Evolutionary conservation across 2,329 filamentous ascomycete genomes (phyloP).

Genomic region (Emericellopsis atlantica): DNA sequence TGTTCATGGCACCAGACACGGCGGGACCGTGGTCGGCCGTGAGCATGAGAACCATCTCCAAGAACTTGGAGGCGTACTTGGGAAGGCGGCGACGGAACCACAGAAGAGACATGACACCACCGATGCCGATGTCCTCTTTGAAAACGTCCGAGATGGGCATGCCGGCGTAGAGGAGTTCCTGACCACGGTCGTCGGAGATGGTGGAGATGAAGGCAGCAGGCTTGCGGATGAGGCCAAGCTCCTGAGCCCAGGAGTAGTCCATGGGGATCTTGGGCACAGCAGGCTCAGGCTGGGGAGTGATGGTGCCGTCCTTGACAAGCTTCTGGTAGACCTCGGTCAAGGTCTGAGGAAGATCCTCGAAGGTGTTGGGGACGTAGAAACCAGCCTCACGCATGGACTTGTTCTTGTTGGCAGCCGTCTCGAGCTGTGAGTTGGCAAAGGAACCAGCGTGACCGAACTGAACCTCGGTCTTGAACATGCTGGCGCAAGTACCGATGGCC

Average conservation of each 20-base stretch:
- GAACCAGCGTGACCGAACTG: conserved; percentile 98
- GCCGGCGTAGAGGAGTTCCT: conserved; percentile 95
- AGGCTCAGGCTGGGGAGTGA: conserved; percentile 79
- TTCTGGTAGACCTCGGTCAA: conserved; percentile 79
- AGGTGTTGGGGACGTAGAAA: conserved; percentile 88
- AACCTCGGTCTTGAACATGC: conserved; percentile 99
- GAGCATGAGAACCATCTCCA: conserved; percentile 99
- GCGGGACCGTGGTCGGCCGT: conserved; percentile 98
- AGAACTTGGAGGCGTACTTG: conserved; percentile 92
- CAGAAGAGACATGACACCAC: conserved; percentile 98
- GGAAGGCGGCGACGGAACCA: conserved; percentile 99
- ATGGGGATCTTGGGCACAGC: conserved; percentile 97
- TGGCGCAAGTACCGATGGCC: conserved; percentile 98
- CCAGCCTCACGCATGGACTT: conserved; percentile 90
- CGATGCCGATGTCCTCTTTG: conserved; percentile 96
- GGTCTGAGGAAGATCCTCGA: conserved; percentile 78
- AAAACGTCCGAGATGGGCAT: conserved; percentile 99
- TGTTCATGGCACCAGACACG: conserved; percentile 99
- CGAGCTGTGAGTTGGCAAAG: conserved; percentile 97
- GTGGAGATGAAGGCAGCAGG: conserved; percentile 99
- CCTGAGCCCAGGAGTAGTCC: conserved; percentile 99
- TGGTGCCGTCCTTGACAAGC: conserved; percentile 72
- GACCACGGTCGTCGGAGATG: conserved; percentile 98
- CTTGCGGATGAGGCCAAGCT: conserved; percentile 98
- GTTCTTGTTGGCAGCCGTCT: conserved; percentile 96